Evolutionary conservation across 495 filamentous ascomycete genomes (phyloP).

Genomic region (Penicillium verhagenii): DNA sequence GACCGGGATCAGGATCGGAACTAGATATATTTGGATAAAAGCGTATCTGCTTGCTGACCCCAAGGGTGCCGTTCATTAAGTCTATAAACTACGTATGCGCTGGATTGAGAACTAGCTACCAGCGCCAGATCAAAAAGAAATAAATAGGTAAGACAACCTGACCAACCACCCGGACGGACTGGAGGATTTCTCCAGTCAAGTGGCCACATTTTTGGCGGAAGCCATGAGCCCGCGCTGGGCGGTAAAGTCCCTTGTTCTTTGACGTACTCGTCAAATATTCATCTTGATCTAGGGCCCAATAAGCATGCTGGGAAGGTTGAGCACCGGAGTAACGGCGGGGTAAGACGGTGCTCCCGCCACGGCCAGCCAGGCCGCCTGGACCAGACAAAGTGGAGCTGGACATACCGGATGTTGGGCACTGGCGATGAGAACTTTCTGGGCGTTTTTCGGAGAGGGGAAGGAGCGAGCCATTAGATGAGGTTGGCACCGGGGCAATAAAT

Average conservation of each 20-base stretch:
- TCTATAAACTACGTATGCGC: conserved; percentile 22
- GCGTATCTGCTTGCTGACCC: neutral
- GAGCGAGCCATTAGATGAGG: conserved; percentile 17
- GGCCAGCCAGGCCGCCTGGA: conserved; percentile 33
- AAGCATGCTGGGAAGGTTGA: conserved; percentile 23
- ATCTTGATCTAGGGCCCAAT: conserved; percentile 28
- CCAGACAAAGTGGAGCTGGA: conserved; percentile 38
- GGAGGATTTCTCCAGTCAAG: conserved; percentile 25
- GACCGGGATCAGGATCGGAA: neutral
- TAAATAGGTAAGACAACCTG: conserved; percentile 48
- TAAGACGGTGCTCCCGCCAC: conserved; percentile 25
- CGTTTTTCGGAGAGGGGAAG: conserved; percentile 41
- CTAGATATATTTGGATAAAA: neutral
- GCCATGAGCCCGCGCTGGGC: conserved; percentile 8
- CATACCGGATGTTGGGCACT: conserved; percentile 35
- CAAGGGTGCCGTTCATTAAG: neutral
- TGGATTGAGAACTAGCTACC: conserved; percentile 32
- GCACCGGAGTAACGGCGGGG: conserved; percentile 22
- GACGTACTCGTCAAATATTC: conserved; percentile 16
- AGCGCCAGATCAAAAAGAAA: conserved; percentile 52
- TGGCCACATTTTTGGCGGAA: conserved; percentile 9
- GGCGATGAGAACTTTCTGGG: conserved; percentile 14
- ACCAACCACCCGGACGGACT: conserved; percentile 39
- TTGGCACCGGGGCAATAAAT: conserved; percentile 17
- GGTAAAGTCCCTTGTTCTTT: conserved; percentile 25